phyloP scores from a whole-genome alignment of 305 asterid genomes.

The Fraxinus xanthoxyloides region DNA sequence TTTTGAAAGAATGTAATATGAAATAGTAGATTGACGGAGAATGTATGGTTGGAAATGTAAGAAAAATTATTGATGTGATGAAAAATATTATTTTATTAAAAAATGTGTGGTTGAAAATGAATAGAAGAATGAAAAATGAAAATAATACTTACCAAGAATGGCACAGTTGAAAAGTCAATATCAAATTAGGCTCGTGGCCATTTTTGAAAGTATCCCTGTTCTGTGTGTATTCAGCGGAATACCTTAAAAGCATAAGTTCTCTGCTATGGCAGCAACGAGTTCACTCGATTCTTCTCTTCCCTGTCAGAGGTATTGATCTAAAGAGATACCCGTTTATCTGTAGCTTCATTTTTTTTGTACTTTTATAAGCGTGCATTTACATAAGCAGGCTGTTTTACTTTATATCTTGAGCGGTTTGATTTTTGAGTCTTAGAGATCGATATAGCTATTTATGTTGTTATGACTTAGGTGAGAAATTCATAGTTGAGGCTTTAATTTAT shows the following conservation, averaged over 20 bases:
- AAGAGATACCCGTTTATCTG: background rate
- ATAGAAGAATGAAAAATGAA: no score
- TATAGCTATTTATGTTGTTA: background rate
- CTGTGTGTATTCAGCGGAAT: background rate
- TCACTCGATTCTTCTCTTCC: slow-evolving; percentile 18
- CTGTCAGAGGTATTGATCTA: slow-evolving; percentile 22
- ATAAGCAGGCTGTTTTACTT: background rate
- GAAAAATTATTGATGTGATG: no score
- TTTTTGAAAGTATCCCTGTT: no score
- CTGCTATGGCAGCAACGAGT: slow-evolving; percentile 23
- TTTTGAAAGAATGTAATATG: no score
- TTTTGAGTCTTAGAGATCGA: background rate
- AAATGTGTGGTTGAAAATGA: no score
- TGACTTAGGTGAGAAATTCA: background rate
- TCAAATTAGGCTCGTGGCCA: no score
- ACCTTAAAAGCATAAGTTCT: background rate
- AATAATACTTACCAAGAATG: no score
- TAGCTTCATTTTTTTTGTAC: background rate
- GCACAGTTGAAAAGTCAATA: no score
- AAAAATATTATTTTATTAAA: no score
- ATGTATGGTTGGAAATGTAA: no score
- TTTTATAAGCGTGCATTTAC: background rate
- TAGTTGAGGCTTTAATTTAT: background rate
- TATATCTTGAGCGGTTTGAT: background rate
- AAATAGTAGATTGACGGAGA: no score